Evolutionary conservation across 495 filamentous ascomycete genomes (phyloP).

Genomic region (Penicillium verhagenii): DNA sequence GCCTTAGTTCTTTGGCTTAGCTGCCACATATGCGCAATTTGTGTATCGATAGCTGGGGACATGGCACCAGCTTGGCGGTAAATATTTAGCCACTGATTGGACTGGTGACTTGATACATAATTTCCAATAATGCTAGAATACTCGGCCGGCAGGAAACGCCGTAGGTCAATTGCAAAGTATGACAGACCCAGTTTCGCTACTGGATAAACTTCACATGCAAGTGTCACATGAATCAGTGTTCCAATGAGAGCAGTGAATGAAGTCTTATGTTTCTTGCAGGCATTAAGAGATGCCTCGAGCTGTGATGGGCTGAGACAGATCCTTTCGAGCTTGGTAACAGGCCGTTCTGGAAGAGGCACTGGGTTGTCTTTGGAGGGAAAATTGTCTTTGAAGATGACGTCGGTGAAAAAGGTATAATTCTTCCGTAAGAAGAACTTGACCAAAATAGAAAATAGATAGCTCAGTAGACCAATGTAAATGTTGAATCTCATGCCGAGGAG

Average conservation of each 20-base stretch:
- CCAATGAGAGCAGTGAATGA: neutral
- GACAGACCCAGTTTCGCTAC: neutral
- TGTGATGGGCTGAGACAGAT: neutral
- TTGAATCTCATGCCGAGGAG: neutral
- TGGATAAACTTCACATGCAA: neutral
- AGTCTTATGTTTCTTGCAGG: neutral
- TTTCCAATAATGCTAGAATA: neutral
- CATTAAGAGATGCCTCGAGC: neutral
- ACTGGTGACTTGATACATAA: neutral
- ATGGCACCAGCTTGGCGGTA: neutral
- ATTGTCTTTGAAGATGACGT: neutral
- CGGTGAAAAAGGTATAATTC: neutral
- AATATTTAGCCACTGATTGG: neutral
- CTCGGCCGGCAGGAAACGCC: neutral
- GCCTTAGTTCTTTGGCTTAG: neutral
- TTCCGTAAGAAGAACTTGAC: neutral
- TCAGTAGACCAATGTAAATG: neutral
- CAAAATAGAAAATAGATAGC: neutral
- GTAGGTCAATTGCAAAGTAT: neutral
- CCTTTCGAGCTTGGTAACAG: neutral
- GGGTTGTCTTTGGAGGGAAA: neutral
- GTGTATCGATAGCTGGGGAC: neutral
- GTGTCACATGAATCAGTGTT: neutral
- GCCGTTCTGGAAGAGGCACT: neutral
- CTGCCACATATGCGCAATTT: neutral